Evolutionary conservation across 2,329 filamentous ascomycete genomes (phyloP).

Genomic region (Pseudogymnoascus sp.): DNA sequence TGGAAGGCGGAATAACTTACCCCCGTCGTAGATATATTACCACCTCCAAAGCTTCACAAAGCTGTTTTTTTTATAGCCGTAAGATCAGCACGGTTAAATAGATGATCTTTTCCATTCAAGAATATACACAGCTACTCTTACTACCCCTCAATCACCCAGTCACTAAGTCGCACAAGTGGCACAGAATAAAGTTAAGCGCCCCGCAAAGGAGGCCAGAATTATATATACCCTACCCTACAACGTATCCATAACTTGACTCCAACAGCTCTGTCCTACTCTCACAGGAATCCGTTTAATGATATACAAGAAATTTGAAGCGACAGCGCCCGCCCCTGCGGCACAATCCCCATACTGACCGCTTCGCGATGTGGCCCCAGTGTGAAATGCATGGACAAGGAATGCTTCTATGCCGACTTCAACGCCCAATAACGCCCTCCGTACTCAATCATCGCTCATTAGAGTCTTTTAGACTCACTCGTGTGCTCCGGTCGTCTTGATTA

Average conservation of each 20-base stretch:
- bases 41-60: neutral
- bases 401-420: conserved; percentile 1
- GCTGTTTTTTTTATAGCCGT: neutral
- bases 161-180: neutral
- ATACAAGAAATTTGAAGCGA: conserved; percentile 1
- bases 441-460: conserved; percentile 6
- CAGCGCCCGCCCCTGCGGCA: neutral
- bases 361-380: neutral
- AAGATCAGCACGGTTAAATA: neutral
- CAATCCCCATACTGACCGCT: neutral
- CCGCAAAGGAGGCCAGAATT: neutral
- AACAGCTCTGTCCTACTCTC: neutral
- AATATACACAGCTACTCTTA: neutral
- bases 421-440: neutral
- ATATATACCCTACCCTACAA: conserved; percentile 3
- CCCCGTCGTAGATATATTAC: neutral
- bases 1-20: neutral
- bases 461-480: neutral
- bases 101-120: neutral
- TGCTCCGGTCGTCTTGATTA: neutral
- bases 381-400: conserved; percentile 1
- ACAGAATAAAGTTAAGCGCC: neutral
- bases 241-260: neutral
- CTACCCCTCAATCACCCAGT: neutral
- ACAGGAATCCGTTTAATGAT: conserved; percentile 4